phyloP scores from a whole-genome alignment of 2,329 filamentous ascomycete genomes.

The Colletotrichum siamense region DNA sequence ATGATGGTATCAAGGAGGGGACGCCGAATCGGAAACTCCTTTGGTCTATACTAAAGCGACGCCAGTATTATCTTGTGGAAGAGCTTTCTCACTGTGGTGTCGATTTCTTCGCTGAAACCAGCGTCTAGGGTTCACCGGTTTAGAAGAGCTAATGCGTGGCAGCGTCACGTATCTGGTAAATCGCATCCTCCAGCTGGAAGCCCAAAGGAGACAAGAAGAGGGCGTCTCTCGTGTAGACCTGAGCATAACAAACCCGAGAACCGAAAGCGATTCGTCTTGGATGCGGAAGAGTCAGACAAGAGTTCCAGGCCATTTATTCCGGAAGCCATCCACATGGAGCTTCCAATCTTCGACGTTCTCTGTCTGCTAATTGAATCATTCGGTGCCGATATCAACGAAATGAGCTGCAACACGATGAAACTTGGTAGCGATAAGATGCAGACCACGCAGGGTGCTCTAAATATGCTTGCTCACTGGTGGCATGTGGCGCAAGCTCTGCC shows the following conservation, averaged over 20 bases:
- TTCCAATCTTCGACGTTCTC: conserved; percentile 40
- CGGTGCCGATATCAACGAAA: conserved; percentile 34
- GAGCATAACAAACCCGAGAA: background rate
- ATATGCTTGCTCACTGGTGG: conserved; percentile 18
- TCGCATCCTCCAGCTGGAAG: conserved; percentile 18
- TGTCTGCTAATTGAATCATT: conserved; percentile 38
- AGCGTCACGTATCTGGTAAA: conserved; percentile 26
- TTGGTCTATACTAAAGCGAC: background rate
- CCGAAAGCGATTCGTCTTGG: background rate
- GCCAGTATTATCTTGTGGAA: conserved; percentile 28
- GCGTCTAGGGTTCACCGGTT: background rate
- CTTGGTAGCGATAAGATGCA: background rate
- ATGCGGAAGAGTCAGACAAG: background rate
- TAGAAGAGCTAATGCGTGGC: conserved; percentile 10
- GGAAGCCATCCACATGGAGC: conserved; percentile 29
- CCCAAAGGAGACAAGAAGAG: background rate
- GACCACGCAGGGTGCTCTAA: background rate
- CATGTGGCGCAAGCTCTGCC: conserved; percentile 17
- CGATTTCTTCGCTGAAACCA: conserved; percentile 2
- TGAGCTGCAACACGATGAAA: accelerated
- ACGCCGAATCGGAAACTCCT: background rate
- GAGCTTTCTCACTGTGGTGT: conserved; percentile 17
- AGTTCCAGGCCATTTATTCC: conserved; percentile 24
- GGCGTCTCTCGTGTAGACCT: background rate
- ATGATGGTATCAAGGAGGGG: background rate